These are phyloP conservation scores for Colletotrichum cereale DNA, from an alignment of 2,329 filamentous ascomycete genomes.

Conservation along the genomic window DNA sequence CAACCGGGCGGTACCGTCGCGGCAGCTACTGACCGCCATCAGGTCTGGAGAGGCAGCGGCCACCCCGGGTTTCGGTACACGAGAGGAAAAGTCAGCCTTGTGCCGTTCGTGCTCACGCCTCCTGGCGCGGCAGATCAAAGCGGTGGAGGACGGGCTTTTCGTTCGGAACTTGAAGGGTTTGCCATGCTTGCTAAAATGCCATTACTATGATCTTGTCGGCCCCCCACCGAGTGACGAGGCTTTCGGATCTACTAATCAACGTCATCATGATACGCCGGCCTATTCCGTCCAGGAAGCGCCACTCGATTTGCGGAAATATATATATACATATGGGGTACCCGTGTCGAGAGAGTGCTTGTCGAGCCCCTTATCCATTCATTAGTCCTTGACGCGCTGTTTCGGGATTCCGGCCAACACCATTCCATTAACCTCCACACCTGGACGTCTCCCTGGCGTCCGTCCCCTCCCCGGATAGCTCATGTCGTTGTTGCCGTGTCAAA, in stretches of 20 bases:
- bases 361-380: not conserved
- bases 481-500: not conserved
- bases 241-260: not conserved
- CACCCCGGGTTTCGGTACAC: constrained; percentile 76
- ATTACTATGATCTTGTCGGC: not conserved
- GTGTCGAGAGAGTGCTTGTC: too few species aligned
- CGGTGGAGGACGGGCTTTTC: constrained; percentile 53
- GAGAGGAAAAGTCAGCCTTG: constrained; percentile 72
- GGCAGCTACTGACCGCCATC: constrained; percentile 45
- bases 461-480: not conserved
- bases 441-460: not conserved
- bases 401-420: not conserved
- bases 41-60: constrained; percentile 70
- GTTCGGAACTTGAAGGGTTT: constrained; percentile 46
- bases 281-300: not conserved
- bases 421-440: not conserved
- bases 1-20: too few species aligned
- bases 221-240: too few species aligned
- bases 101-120: constrained; percentile 71
- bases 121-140: constrained; percentile 66
- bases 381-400: not conserved
- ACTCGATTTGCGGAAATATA: too few species aligned
- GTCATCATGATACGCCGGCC: not conserved
- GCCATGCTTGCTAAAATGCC: not conserved
- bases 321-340: not conserved